Base-by-base conservation (phyloP, 129 eudicot genomes). In the Chrysanthemum lavandulifolium region DNA sequence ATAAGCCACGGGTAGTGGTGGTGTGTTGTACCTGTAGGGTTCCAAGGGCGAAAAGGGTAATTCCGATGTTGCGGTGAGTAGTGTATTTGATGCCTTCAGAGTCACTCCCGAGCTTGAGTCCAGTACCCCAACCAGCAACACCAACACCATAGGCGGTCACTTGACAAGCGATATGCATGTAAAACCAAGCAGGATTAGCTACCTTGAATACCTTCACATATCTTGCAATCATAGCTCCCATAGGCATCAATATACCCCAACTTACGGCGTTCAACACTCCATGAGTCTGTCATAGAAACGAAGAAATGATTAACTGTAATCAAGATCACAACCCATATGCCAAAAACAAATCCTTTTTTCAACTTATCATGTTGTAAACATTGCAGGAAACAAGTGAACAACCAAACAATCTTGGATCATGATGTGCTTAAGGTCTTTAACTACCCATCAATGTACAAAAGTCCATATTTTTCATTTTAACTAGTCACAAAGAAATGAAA, bases 101-200 rank as follows among this genome's bases (percentile, higher is more conserved):
- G 40, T 90, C 93, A 11, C 87, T 88, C 14, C 96, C 96, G 15
- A 94, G 97, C 66, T 86, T 90, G 54, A 94, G 84, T 13, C 98
- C 98, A 11, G 91, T 90, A 3, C 81, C 98, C 96, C 96, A 94
- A 48, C 96, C 97, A 5, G 93, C 89, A 2, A 88, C 91, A 6
- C 99, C 99, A 0, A 90, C 79, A 10, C 84, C 81, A 40, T 95
- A 95, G 65, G 94, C 99, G 6, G 88, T 82, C 0, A 77, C 70
- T 78, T 95, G 99, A 74, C 89, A 83, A 0, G 87, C 72, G 5
- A 86, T 82, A 59, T 95, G 99, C 5, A 95, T 61, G 89, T 95
- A 95, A 75, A 95, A 95, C 99, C 99, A 95, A 11, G 96, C 96
- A 40, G 99, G 99, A 71, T 90, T 80, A 6, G 91, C 97, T 48